Evolutionary conservation across 163 green algal genomes (phyloP).

Genomic region (Dunaliella salina): DNA sequence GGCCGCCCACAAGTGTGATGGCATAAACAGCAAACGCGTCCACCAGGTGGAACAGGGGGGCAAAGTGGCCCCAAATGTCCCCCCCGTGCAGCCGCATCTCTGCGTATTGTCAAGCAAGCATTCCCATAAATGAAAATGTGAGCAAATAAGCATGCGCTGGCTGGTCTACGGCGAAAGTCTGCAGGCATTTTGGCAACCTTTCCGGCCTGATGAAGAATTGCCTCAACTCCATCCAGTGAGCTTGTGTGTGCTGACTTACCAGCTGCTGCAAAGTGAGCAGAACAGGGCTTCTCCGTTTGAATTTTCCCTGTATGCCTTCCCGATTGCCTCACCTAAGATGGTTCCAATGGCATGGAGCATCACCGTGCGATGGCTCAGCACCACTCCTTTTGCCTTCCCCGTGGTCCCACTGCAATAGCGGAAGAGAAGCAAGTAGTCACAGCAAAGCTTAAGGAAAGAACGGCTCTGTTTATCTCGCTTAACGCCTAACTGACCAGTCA

Average conservation of each 20-base stretch:
- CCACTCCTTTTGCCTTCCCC: slow-evolving; percentile 74
- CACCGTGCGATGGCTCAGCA: slow-evolving; percentile 72
- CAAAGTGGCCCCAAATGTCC: slow-evolving; percentile 86
- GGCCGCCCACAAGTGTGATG: slow-evolving; percentile 74
- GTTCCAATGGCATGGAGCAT: slow-evolving; percentile 71
- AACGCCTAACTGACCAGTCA: too few species aligned
- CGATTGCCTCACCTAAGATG: slow-evolving; percentile 49
- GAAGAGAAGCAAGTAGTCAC: background rate
- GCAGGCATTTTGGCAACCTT: background rate
- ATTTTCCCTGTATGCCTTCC: too few species aligned
- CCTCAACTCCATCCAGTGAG: too few species aligned
- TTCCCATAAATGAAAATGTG: background rate
- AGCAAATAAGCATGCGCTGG: background rate
- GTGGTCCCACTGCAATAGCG: slow-evolving; percentile 58
- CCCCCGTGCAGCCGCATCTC: slow-evolving; percentile 72
- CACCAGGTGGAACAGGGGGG: slow-evolving; percentile 91
- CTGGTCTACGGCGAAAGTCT: background rate
- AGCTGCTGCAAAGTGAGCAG: background rate
- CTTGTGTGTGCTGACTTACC: background rate
- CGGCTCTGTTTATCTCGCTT: too few species aligned
- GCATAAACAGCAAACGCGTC: slow-evolving; percentile 88
- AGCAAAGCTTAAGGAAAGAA: too few species aligned
- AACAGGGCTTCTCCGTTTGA: background rate
- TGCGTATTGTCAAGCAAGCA: slow-evolving; percentile 16
- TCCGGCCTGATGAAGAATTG: background rate